Base-by-base conservation (phyloP, 2,329 filamentous ascomycete genomes). In the Bretziella fagacearum region DNA sequence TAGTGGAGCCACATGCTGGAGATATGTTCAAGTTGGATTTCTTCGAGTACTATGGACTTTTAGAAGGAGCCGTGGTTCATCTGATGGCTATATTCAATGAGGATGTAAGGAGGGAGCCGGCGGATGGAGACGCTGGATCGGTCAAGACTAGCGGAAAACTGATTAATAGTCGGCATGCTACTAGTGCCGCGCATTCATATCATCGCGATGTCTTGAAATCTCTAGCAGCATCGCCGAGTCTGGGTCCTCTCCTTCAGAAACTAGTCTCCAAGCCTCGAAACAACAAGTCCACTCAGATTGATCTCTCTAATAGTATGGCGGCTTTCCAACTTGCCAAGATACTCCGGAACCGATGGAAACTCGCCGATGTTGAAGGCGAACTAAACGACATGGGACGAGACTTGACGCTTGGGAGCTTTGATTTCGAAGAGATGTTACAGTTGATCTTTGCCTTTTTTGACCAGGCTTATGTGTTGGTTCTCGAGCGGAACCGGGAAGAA, bases 21-120 rank as follows among this genome's bases (percentile, higher is more conserved):
- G 37, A 48, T 13, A 83, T 83, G 68, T 84, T 84, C 65, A 84
- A 84, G 58, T 68, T 84, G 6, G 81, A 84, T 56, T 85, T 84
- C 52, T 77, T 81, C 60, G 81, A 85, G 56, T 84, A 79, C 59
- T 84, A 84, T 62, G 74, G 75, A 44, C 68, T 82, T 29, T 70
- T 84, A 5, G 81, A 85, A 61, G 73, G 81, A 25, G 79, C 78
- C 0, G 65, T 84, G 6, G 77, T 82, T 1, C 71, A 79, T 40
- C 63, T 82, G 1, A 68, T 82, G n/a, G 68, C 68, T 0, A 70
- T 82, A 0, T 80, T 77, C 50, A 74, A 71, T 6, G 66, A 82
- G 4, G 57, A 58, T 0, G 64, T 84, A 0, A 60, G 65, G 0
- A 59, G 63, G 5, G 22, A 17, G 11, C 10, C 23, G 11, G 7